Conservation (phyloP, 306 rosid species). For the Urtica urens region DNA sequence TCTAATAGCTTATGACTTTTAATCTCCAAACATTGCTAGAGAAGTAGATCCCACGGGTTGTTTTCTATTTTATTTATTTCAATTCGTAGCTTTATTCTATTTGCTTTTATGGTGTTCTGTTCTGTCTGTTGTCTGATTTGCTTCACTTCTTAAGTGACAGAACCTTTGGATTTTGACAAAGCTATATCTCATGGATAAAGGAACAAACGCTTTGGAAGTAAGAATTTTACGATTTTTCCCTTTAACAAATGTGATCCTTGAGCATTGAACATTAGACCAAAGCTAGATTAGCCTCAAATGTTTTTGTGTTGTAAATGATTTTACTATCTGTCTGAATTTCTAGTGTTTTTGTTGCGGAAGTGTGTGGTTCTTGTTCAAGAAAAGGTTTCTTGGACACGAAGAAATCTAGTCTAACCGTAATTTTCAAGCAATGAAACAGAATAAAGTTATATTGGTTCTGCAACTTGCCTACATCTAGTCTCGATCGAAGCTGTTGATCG, state of each 20-base stretch:
- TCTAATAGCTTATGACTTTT: too few relatives aligned
- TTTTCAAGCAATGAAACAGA: too few relatives aligned
- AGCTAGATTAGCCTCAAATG: background rate
- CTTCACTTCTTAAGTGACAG: slow-evolving; percentile 47
- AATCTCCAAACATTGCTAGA: slow-evolving; percentile 64
- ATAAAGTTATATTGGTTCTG: too few relatives aligned
- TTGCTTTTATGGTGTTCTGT: background rate
- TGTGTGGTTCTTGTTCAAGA: too few relatives aligned
- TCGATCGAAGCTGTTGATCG: too few relatives aligned
- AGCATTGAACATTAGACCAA: slow-evolving; percentile 13
- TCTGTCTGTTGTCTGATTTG: background rate
- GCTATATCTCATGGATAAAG: slow-evolving; percentile 94
- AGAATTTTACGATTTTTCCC: slow-evolving; percentile 17
- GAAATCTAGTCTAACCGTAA: too few relatives aligned
- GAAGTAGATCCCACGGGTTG: slow-evolving; percentile 90
- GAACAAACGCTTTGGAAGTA: slow-evolving; percentile 83
- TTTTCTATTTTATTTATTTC: slow-evolving; percentile 8
- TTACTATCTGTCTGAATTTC: background rate
- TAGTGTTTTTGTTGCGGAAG: background rate
- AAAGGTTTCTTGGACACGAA: too few relatives aligned
- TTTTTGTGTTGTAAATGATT: too few relatives aligned
- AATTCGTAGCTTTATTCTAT: slow-evolving; percentile 6
- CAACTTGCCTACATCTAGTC: too few relatives aligned
- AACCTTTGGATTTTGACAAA: slow-evolving; percentile 83
- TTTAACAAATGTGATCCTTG: slow-evolving; percentile 9